Evolutionary conservation across 495 filamentous ascomycete species (phyloP).

Genomic region (Platismatia glauca): DNA sequence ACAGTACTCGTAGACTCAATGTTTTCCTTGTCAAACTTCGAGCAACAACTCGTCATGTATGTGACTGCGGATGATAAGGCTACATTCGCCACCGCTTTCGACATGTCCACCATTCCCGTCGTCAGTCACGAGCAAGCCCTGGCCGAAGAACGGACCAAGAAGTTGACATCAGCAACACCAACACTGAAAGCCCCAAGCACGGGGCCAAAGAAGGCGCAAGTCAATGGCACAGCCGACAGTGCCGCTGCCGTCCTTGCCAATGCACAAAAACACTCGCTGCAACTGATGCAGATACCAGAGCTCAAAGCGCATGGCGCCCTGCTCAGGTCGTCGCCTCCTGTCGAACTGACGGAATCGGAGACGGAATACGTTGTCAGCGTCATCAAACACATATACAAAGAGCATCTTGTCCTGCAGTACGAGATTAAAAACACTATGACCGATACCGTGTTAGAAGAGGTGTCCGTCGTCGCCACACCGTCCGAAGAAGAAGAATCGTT

Average conservation of each 20-base stretch:
- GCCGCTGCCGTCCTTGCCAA: constrained; percentile 62
- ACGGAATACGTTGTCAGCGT: constrained; percentile 94
- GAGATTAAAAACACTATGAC: constrained; percentile 96
- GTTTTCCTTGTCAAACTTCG: constrained; percentile 90
- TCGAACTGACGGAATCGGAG: constrained; percentile 92
- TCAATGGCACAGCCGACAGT: constrained; percentile 59
- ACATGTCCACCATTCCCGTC: constrained; percentile 82
- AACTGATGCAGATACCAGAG: constrained; percentile 82
- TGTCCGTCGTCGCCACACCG: constrained; percentile 78
- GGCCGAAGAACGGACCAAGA: constrained; percentile 95
- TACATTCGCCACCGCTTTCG: constrained; percentile 78
- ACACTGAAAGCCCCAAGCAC: constrained; percentile 89
- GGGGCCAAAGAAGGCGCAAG: constrained; percentile 65
- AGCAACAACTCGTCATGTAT: constrained; percentile 96
- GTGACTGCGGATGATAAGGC: constrained; percentile 82
- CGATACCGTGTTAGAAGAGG: constrained; percentile 81
- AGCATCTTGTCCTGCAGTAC: constrained; percentile 92
- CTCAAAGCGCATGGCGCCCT: constrained; percentile 78
- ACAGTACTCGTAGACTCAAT: constrained; percentile 40
- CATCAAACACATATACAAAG: constrained; percentile 95
- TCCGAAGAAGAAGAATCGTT: constrained; percentile 64
- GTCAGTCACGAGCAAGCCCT: constrained; percentile 93
- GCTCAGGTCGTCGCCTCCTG: constrained; percentile 76
- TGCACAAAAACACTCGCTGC: constrained; percentile 77
- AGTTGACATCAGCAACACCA: constrained; percentile 82